A percentile compares a stretch with the other conserved stretches of the same genome.
These are phyloP conservation scores for Nicotiana obtusifolia DNA, from an alignment of 257 asterid species.

Conservation along the genomic window DNA sequence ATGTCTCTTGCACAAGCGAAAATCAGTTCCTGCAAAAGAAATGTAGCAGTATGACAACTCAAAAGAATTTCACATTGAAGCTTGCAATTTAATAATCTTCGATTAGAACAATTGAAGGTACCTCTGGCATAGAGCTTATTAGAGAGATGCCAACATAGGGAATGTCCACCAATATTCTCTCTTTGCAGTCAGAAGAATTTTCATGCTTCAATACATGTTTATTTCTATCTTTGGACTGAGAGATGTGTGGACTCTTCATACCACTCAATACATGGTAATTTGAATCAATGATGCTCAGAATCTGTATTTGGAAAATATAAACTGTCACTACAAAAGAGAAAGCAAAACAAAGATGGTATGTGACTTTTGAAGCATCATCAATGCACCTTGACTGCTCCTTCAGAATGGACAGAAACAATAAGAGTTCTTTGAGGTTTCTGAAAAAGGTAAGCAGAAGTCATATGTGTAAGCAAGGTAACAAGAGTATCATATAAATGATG, in stretches of 20 bases:
- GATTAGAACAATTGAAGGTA: slow-evolving; percentile 18
- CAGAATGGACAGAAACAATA: slow-evolving; percentile 80
- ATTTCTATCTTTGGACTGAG: slow-evolving; percentile 47
- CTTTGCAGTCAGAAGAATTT: slow-evolving; percentile 44
- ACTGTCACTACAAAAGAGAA: slow-evolving; percentile 17
- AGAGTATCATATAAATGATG: slow-evolving; percentile 3
- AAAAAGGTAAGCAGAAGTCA: slow-evolving; percentile 19
- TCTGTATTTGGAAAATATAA: slow-evolving; percentile 41
- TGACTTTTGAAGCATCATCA: slow-evolving; percentile 7
- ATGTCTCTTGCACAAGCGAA: slow-evolving; percentile 75
- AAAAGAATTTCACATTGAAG: slow-evolving; percentile 2
- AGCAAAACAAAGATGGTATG: slow-evolving; percentile 9
- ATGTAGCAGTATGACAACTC: slow-evolving; percentile 4
- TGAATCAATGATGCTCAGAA: slow-evolving; percentile 84
- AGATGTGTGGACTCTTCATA: slow-evolving; percentile 50
- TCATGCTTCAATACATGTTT: slow-evolving; percentile 44
- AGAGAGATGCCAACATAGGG: slow-evolving; percentile 87
- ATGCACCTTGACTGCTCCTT: slow-evolving; percentile 87
- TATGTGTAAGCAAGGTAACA: background rate
- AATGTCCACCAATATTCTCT: slow-evolving; percentile 58
- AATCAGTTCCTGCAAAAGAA: slow-evolving; percentile 70
- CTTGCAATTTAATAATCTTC: background rate
- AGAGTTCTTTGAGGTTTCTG: slow-evolving; percentile 93
- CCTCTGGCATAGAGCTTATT: slow-evolving; percentile 87
- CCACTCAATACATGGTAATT: slow-evolving; percentile 67